Base-by-base conservation (phyloP, 2,329 filamentous ascomycete species). In the Cephalotrichum gorgonifer region DNA sequence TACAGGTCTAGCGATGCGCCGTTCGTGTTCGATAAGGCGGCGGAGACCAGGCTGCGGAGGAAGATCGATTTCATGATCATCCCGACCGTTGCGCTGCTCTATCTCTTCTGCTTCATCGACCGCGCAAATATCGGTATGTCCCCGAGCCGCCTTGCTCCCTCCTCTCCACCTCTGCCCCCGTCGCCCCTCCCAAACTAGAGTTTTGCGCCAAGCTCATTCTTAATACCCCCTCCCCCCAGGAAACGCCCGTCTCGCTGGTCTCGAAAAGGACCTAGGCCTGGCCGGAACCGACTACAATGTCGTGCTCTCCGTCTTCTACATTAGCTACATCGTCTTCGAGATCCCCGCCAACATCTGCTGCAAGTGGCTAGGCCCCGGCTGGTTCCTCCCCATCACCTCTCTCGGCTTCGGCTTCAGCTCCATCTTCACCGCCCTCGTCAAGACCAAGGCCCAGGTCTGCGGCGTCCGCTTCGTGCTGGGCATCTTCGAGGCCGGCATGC, bases 21-120 rank as follows among this genome's bases (percentile, higher is more conserved):
- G n/a, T 7, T 6, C 3, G n/a, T 17, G n/a, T 78, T 81, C 54
- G 79, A 84, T 54, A 64, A 69, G 3, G 69, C 63, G 26, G 78
- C 75, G 2, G 83, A 85, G 58, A 61, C 70, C 7, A 73, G 68
- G 47, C 67, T 86, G 23, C 69, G 80, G 7, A 64, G 66, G 57
- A 86, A 86, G 61, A 79, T 86, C 44, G 83, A 87, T 56, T 55
- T 84, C 6, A 75, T 70, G 55, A 75, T 85, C 42, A 69, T 86
- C 0, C 83, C 84, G 0, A 84, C 79, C 0, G 81, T 86, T 0
- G 66, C 81, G 0, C 50, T 86, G 0, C 65, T 87, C 3, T 87
- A 86, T 56, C 71, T 86, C 0, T 86, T 86, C 57, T 86, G 82
- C 64, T 86, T 86, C 63, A 85, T 86, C 54, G 83, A 86, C 56